A percentile compares a stretch with the other conserved stretches of the same genome.
These are phyloP conservation scores for Aspergillus sclerotialis DNA, from an alignment of 2,329 filamentous ascomycete genomes.

Conservation along the genomic window DNA sequence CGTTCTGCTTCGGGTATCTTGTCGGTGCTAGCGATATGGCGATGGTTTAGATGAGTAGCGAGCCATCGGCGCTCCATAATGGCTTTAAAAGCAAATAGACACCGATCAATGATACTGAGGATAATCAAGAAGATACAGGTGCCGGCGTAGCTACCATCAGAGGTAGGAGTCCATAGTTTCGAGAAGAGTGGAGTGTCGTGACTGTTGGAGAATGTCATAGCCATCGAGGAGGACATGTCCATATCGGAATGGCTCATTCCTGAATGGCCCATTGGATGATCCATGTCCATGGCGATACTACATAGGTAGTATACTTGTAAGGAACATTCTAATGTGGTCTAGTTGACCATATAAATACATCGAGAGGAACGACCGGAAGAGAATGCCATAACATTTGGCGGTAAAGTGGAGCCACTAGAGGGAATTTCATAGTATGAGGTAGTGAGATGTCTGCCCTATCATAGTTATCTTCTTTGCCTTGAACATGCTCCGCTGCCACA, in stretches of 20 bases:
- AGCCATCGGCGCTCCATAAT: slow-evolving; percentile 58
- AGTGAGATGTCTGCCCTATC: no score
- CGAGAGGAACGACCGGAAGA: not conserved
- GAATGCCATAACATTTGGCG: no score
- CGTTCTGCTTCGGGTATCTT: slow-evolving; percentile 53
- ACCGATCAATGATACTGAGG: slow-evolving; percentile 63
- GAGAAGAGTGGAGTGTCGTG: slow-evolving; percentile 61
- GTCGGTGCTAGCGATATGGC: slow-evolving; percentile 69
- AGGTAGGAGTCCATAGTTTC: slow-evolving; percentile 64
- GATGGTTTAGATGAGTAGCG: slow-evolving; percentile 62
- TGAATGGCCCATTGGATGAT: slow-evolving; percentile 5
- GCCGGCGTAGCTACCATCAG: slow-evolving; percentile 67
- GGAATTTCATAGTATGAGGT: slow-evolving; percentile 9
- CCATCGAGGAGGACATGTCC: slow-evolving; percentile 20
- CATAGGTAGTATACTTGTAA: no score
- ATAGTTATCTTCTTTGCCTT: no score
- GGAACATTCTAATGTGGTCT: no score
- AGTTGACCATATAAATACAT: no score
- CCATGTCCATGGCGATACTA: slow-evolving; percentile 10
- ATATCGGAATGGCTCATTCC: slow-evolving; percentile 4
- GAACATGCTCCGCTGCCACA: not conserved
- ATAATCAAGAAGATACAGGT: slow-evolving; percentile 87
- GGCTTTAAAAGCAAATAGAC: slow-evolving; percentile 63
- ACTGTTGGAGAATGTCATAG: slow-evolving; percentile 46
- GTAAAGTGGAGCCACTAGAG: no score